Evolutionary conservation across 1,284 basidiomycete species (phyloP).

Genomic region (Malassezia furfur): DNA sequence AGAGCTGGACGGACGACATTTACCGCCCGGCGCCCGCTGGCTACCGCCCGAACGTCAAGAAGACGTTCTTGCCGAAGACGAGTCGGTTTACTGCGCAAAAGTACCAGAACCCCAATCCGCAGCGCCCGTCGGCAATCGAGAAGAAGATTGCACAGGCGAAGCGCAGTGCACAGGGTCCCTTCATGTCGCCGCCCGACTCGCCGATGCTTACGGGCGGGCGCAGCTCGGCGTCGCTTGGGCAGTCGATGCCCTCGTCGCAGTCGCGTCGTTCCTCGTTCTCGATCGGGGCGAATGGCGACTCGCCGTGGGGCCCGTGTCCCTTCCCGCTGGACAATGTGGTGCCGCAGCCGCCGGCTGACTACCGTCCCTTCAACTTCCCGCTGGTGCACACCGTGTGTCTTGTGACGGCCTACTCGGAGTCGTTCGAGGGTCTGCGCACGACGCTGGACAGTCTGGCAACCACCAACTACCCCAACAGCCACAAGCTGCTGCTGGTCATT

Average conservation of each 20-base stretch:
- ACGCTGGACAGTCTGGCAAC: constrained; percentile 95
- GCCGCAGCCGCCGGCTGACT: constrained; percentile 81
- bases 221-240: constrained; percentile 66
- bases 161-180: constrained; percentile 21
- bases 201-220: constrained; percentile 65
- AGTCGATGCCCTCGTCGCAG: constrained; percentile 18
- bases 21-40: constrained; percentile 83
- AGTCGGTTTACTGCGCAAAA: constrained; percentile 51
- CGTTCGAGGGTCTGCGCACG: constrained; percentile 87
- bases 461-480: constrained; percentile 95
- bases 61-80: constrained; percentile 61
- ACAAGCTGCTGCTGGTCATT: constrained; percentile 90
- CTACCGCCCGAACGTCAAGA: constrained; percentile 72
- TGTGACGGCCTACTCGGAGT: constrained; percentile 97
- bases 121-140: constrained; percentile 9
- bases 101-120: constrained; percentile 25
- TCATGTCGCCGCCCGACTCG: constrained; percentile 63
- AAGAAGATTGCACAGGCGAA: constrained; percentile 15
- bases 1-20: constrained; percentile 93
- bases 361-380: constrained; percentile 90
- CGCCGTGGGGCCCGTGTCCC: constrained; percentile 52
- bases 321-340: constrained; percentile 85
- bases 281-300: constrained; percentile 21
- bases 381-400: constrained; percentile 87
- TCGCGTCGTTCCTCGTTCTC: constrained; percentile 41